Percentiles rank a stretch among this genome's conserved stretches.
Conservation (phyloP, 495 filamentous ascomycete genomes). For the Venustampulla echinocandica region DNA sequence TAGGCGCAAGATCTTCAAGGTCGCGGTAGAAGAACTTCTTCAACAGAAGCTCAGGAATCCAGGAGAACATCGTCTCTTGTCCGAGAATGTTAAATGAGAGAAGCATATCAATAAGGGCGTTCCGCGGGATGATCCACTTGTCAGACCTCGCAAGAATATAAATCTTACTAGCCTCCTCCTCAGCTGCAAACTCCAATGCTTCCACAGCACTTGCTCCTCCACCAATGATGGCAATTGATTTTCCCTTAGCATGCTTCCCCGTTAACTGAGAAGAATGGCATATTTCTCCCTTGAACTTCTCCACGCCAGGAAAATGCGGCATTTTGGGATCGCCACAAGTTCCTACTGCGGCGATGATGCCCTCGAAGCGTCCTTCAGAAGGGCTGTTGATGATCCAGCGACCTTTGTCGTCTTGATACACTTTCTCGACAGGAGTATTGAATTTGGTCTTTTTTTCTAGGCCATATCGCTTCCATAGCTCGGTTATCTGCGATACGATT, state of each 20-base stretch:
- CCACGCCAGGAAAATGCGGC: conserved; percentile 55
- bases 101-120: conserved; percentile 62
- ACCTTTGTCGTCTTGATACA: conserved; percentile 58
- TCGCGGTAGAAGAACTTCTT: conserved; percentile 80
- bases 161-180: conserved; percentile 55
- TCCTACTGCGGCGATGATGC: conserved; percentile 66
- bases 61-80: conserved; percentile 62
- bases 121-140: conserved; percentile 85
- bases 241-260: conserved; percentile 59
- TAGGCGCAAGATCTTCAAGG: conserved; percentile 65
- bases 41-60: conserved; percentile 68
- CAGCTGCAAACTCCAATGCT: conserved; percentile 69
- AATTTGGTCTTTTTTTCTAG: conserved; percentile 64
- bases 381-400: conserved; percentile 74
- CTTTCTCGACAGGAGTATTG: conserved; percentile 55
- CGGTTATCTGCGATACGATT: conserved; percentile 60
- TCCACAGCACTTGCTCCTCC: conserved; percentile 79
- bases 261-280: conserved; percentile 68
- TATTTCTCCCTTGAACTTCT: conserved; percentile 57
- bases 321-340: conserved; percentile 73
- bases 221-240: conserved; percentile 66
- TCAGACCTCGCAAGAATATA: conserved; percentile 70
- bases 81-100: conserved; percentile 73
- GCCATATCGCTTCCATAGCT: conserved; percentile 68
- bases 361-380: conserved; percentile 63